A percentile compares a stretch with the other conserved stretches of the same genome.
Evolutionary conservation across 768 basidiomycete genomes (phyloP).

Genomic region (Tricholomella constricta): DNA sequence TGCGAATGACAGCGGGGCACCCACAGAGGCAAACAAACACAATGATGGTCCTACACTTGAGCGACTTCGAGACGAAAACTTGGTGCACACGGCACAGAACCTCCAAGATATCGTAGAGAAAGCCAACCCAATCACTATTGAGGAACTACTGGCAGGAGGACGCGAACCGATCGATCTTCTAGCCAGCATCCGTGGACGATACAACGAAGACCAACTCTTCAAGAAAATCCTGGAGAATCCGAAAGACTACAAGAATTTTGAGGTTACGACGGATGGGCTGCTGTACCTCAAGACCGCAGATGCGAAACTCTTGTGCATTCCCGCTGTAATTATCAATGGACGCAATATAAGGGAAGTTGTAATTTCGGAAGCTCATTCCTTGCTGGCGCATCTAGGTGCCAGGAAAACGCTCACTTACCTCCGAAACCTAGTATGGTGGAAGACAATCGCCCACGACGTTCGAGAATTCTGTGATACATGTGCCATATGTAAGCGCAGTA

Average conservation of each 20-base stretch:
- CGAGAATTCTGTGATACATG: conserved; percentile 27
- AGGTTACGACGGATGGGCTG: not conserved
- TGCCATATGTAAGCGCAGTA: conserved; percentile 12
- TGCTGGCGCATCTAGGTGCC: conserved; percentile 27
- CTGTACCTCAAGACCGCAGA: not conserved
- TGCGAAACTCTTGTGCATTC: conserved; percentile 13
- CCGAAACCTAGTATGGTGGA: conserved; percentile 37
- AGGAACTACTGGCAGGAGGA: not conserved
- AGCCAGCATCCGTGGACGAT: conserved; percentile 3
- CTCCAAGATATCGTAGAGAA: not conserved
- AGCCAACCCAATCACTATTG: not conserved
- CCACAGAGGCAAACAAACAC: not conserved
- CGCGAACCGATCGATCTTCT: conserved; percentile 9
- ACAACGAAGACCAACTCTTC: conserved; percentile 10
- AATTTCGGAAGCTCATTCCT: conserved; percentile 17
- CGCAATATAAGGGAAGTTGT: conserved; percentile 24
- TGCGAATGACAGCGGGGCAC: not conserved
- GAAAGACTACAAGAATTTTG: conserved; percentile 4
- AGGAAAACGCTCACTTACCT: conserved; percentile 33
- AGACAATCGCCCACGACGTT: conserved; percentile 16
- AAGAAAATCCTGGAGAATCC: conserved; percentile 5
- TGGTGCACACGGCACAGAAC: not conserved
- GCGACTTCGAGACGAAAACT: not conserved
- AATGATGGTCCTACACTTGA: not conserved
- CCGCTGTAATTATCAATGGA: conserved; percentile 14